Conservation (phyloP, 495 filamentous ascomycete genomes). For the Neurospora sublineolata region DNA sequence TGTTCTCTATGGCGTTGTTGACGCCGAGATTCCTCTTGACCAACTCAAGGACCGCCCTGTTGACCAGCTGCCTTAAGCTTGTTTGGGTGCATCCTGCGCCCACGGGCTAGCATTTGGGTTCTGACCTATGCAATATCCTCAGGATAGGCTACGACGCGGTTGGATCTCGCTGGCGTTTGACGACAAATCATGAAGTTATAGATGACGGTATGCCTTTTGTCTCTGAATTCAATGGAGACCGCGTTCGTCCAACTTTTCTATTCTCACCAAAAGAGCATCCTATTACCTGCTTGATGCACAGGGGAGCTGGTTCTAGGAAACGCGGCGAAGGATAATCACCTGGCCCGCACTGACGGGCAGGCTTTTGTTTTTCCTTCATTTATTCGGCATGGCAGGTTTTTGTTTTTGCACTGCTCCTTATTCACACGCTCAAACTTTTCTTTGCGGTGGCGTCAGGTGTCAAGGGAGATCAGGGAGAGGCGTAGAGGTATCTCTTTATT, state of each 20-base stretch:
- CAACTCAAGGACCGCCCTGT: conserved; percentile 15
- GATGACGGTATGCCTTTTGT: conserved; percentile 12
- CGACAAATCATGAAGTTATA: conserved; percentile 15
- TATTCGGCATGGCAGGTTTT: conserved; percentile 11
- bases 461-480: conserved; percentile 1
- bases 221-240: conserved; percentile 7
- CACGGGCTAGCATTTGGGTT: background rate
- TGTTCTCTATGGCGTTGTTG: conserved; percentile 30
- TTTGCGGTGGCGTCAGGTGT: conserved; percentile 21
- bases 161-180: conserved; percentile 16
- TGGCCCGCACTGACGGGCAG: background rate
- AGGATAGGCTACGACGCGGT: conserved; percentile 20
- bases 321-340: conserved; percentile 6
- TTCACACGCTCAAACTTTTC: conserved; percentile 6
- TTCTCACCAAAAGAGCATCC: conserved; percentile 7
- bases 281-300: conserved; percentile 2
- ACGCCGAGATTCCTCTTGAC: conserved; percentile 30
- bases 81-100: background rate
- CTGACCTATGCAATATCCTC: conserved; percentile 4
- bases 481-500: background rate
- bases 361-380: conserved; percentile 3
- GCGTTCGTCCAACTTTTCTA: background rate
- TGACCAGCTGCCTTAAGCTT: background rate
- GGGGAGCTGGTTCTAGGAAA: conserved; percentile 2
- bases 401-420: conserved; percentile 7